phyloP scores from a whole-genome alignment of 2,329 filamentous ascomycete species.

The Colletotrichum lindemuthianum region DNA sequence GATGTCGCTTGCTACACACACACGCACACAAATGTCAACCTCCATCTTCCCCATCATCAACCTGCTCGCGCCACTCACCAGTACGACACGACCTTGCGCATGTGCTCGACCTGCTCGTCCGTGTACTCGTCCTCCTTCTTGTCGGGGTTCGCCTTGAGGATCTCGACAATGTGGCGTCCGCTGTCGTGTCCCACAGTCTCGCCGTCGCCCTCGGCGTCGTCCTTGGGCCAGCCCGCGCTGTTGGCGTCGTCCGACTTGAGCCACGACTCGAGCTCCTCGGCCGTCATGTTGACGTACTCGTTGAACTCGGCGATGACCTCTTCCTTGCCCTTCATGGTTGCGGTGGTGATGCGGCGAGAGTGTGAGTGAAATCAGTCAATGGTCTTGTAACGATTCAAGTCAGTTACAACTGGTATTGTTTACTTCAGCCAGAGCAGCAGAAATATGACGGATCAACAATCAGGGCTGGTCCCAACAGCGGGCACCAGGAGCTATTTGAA shows the following conservation, averaged over 20 bases:
- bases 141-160: conserved; percentile 69
- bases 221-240: conserved; percentile 68
- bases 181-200: conserved; percentile 73
- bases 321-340: conserved; percentile 41
- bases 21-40: not conserved
- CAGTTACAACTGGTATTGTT: no score
- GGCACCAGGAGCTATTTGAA: conserved; percentile 30
- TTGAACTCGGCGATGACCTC: conserved; percentile 68
- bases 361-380: not conserved
- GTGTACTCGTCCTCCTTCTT: conserved; percentile 67
- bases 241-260: conserved; percentile 67
- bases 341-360: not conserved
- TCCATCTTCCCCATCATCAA: not conserved
- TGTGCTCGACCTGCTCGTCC: conserved; percentile 64
- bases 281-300: conserved; percentile 72
- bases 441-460: not conserved
- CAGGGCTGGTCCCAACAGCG: not conserved
- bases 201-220: conserved; percentile 61
- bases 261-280: conserved; percentile 69
- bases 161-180: conserved; percentile 71
- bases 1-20: conserved; percentile 63
- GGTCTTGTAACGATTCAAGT: not conserved
- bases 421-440: not conserved
- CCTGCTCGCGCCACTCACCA: conserved; percentile 48
- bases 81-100: conserved; percentile 72